Base-by-base conservation (phyloP, 2,329 filamentous ascomycete genomes). In the Dactylellina cionopaga region DNA sequence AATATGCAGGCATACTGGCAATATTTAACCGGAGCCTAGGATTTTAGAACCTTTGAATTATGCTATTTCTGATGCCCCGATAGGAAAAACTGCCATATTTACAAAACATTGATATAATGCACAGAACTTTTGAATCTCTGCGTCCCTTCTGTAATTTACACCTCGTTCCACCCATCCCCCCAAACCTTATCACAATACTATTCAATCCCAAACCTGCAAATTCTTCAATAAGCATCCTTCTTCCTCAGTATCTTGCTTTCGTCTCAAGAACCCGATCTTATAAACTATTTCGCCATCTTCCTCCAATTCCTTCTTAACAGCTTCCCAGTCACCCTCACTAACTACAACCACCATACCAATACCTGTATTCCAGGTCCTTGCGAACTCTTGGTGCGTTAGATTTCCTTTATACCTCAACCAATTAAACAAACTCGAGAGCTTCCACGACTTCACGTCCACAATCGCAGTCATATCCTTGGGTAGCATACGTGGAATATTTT, bases 401-500 rank as follows among this genome's bases (percentile, higher is more conserved):
- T 90, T 90, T n/a, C 87, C 88, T 2, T 84, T 83, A 73, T 83
- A 81, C 82, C 92, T 92, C 77, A 99, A 85, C 95, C 95, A 99
- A 78, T 85, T 85, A 83, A 98, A 95, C 3, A 97, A 90, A 0
- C 86, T 82, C 0, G 91, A 92, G 43, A 92, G 84, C 24, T 87
- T 80, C 92, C 93, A 99, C 0, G 86, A 82, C 41, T 84, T 83
- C 47, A 90, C 90, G 77, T 96, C 90, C 62, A 99, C 88, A 79
- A 92, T 87, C 1, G 92, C 94, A 1, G 90, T 86, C 4, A 99
- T 86, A 46, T 88, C 83, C 31, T 85, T 81, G 1, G 95, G 95
- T 15, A 99, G 85, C 90, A 96, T 96, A 75, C 95, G 89, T 27
- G 95, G 95, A 24, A 99, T 90, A 80, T 99, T 99, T 82, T 99